Evolutionary conservation across 495 filamentous ascomycete species (phyloP).

Genomic region (Lasiosphaeria miniovina): DNA sequence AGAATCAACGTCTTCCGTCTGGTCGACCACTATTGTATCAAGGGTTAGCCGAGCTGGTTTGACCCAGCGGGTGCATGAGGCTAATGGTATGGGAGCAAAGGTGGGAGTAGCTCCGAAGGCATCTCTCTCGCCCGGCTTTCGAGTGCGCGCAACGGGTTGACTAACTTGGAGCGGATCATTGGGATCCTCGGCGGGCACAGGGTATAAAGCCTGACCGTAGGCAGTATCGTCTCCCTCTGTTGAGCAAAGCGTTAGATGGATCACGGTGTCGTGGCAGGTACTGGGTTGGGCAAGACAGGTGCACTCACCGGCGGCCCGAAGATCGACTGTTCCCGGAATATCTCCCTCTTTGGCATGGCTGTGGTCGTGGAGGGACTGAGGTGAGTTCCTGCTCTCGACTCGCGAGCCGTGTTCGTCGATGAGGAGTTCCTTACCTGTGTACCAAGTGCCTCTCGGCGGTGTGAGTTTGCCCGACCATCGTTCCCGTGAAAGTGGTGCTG

Average conservation of each 20-base stretch:
- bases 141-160: not conserved
- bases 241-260: not conserved
- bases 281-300: not conserved
- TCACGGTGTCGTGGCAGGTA: not conserved
- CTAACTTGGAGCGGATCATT: constrained; percentile 60
- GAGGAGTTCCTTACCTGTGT: not conserved
- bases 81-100: no score
- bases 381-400: not conserved
- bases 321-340: constrained; percentile 58
- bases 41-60: constrained; percentile 9
- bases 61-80: no score
- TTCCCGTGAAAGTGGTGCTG: not conserved
- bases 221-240: constrained; percentile 60
- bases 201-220: constrained; percentile 61
- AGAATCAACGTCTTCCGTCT: constrained; percentile 61
- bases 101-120: no score
- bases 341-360: constrained; percentile 59
- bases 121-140: no score
- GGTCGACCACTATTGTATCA: constrained; percentile 46
- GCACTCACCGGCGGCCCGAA: constrained; percentile 40
- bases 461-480: not conserved
- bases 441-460: not conserved
- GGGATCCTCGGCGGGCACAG: constrained; percentile 60
- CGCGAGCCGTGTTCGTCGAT: not conserved
- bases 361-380: not conserved